Evolutionary conservation across 768 basidiomycete species (phyloP), one percentile per base, ranked within the genome.

Genomic region (Fibroporia radiculosa): DNA sequence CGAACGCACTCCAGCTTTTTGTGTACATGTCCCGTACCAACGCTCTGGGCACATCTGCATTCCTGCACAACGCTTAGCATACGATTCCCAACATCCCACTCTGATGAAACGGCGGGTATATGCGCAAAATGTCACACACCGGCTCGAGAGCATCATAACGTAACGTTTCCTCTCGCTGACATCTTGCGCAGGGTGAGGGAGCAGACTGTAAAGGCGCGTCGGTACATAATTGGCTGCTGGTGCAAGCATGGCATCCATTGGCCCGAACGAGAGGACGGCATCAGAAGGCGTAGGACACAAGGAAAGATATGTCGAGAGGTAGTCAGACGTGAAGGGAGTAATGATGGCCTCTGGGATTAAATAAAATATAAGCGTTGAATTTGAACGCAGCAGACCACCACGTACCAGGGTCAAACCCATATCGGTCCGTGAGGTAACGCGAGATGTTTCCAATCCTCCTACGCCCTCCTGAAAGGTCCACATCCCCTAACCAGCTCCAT

Each of bases 1-100:
- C 88, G 55, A 93, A 91, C 1, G 88, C 88, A 58, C 85, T 88
- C 89, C 90, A 92, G 51, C 84, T 88, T 64, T 92, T 92, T 20
- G 87, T 90, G 58, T 92, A 92, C 84, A 89, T 85, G 53, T 91
- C 88, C 45, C 88, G 78, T 36, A 90, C 89, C 16, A 89, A 71
- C 1, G 86, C 84, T 40, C 88, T 77, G 10, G 89, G 84, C 20
- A 88, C 82, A 58, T 90, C 88, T 13, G 85, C 86, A 59, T 91
- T 91, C 61, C 87, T 83, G 53, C 28, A 14, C 14, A 16, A 22
- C 25, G 28, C 11, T 16, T 19, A 26, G 35, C 39, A 23, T 38
- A 43, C 33, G 1, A 36, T 6, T 22, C n/a, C 14, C 6, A 6
- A 12, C 13, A 8, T 31, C 29, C 29, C n/a, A 10, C n/a, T 8